Base-by-base conservation (phyloP, 2,329 filamentous ascomycete species). In the Pseudogymnoascus verrucosus region DNA sequence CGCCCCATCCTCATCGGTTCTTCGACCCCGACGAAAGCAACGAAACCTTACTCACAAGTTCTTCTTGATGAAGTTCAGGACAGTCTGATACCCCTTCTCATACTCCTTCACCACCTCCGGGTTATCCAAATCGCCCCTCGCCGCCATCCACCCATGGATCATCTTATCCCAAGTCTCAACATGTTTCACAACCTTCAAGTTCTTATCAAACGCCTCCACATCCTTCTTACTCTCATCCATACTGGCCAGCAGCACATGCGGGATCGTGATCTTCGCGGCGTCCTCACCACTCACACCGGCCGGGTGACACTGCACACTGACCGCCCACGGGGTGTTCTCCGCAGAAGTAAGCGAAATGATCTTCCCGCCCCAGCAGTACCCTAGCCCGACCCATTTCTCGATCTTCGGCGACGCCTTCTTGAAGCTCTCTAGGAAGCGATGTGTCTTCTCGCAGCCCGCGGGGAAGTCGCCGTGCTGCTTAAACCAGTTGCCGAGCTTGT, bases 111-210 rank as follows among this genome's bases (percentile, higher is more conserved):
- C 73, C 60, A 78, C 79, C 47, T 75, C 76, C 64, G 77, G 74
- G 31, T 80, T 73, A 10, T 77, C 73, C 10, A 84, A 69, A 61
- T 83, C 73, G 0, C 78, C 76, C 23, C 82, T 73, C 0, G 82
- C 81, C 5, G 80, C 81, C 82, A 85, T 85, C 80, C 81, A 85
- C n/a, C 83, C 83, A 68, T 85, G 83, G 68, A 77, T 76, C 77
- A 82, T 83, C 61, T 73, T 78, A 1, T 64, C 61, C 67, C 82
- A 84, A 1, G 75, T 82, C 69, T 82, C 79, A 12, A 83, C 77
- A 64, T 78, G 69, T 14, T 78, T 77, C 7, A 74, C 73, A n/a
- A 72, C 76, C 40, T 74, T 73, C 23, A 84, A 67, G 5, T 77
- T 74, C 54, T 76, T 70, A 64, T 76, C 73, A 67, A 80, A 82